Evolutionary conservation across 805 yeast genomes (phyloP), one percentile per base, ranked within the genome.

Genomic region (Torulaspora quercuum): DNA sequence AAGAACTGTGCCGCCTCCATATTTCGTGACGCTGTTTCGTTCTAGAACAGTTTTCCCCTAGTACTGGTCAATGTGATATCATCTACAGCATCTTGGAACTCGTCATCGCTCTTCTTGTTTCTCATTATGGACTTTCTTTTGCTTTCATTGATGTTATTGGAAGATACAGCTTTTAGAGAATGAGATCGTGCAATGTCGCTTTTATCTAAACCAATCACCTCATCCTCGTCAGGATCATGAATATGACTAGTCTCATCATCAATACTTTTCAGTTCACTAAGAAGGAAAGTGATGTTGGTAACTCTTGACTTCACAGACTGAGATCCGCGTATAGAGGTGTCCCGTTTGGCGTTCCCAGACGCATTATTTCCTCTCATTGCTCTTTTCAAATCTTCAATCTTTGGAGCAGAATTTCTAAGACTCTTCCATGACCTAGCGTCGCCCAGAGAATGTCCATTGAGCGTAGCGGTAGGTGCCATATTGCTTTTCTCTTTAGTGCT

Each of bases 291-390:
- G 5, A 61, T 61, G 39, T 61, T 59, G 7, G 65, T 61, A 3
- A 61, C 57, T 34, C 54, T 55, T 3, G 66, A 61, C 35, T 53
- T 60, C 3, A 61, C 60, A 6, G 65, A 60, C 35, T 59, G 64
- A 5, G 65, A 50, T 4, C 63, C 63, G 14, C 48, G 42, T 17
- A 55, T 13, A 2, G 53, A 35, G 16, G 25, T 21, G 5, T 35
- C 37, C 16, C 38, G 25, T 10, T 29, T 38, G 6, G 18, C 33
- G 10, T 33, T 33, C 16, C 34, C 33, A 9, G 38, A 41, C 10
- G 37, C 28, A 12, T 25, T 39, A n/a, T 16, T 25, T 10, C 35
- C 37, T 17, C 40, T 40, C 14, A 50, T 37, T 3, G 49, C 55
- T 9, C 48, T 53, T 28, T 54, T 59, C 36, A 59, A 39, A 35